phyloP scores from a whole-genome alignment of 2,329 filamentous ascomycete species.

The Fusarium cicatricum region DNA sequence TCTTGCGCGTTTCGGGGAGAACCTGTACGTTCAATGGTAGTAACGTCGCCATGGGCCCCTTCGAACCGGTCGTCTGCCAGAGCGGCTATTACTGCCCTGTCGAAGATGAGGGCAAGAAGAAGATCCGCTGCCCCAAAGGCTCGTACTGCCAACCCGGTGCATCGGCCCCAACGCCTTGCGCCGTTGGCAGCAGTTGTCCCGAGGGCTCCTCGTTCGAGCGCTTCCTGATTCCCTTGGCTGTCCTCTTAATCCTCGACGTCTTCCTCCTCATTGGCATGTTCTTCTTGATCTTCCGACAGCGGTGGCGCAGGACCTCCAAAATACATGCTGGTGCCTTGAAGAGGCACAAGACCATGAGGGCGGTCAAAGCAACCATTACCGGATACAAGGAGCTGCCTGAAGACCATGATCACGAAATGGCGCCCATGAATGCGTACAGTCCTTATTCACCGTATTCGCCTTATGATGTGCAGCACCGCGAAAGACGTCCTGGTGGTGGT shows the following conservation, averaged over 20 bases:
- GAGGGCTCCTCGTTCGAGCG: conserved; percentile 53
- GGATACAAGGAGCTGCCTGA: conserved; percentile 49
- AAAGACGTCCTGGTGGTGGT: conserved; percentile 39
- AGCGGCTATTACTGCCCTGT: conserved; percentile 59
- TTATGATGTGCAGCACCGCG: conserved; percentile 32
- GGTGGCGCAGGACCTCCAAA: conserved; percentile 27
- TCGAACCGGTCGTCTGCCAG: conserved; percentile 61
- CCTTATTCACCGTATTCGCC: conserved; percentile 19
- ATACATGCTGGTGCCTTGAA: conserved; percentile 22
- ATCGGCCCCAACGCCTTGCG: conserved; percentile 56
- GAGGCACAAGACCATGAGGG: conserved; percentile 40
- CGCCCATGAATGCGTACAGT: conserved; percentile 44
- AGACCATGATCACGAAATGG: conserved; percentile 48
- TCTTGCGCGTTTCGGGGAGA: conserved; percentile 46
- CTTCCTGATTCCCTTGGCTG: conserved; percentile 52
- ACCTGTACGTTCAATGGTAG: conserved; percentile 45
- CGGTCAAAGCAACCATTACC: conserved; percentile 42
- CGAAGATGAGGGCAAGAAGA: conserved; percentile 46
- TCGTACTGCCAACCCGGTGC: conserved; percentile 62
- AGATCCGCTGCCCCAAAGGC: conserved; percentile 55
- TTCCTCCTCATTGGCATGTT: conserved; percentile 47
- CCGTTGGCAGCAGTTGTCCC: conserved; percentile 55
- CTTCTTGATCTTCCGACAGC: conserved; percentile 29
- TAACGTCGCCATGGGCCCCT: conserved; percentile 55
- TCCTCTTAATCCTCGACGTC: conserved; percentile 55